Evolutionary conservation across 345 rosid genomes (phyloP), one percentile per base, ranked within the genome.

Genomic region (Lenwebbia sp.): DNA sequence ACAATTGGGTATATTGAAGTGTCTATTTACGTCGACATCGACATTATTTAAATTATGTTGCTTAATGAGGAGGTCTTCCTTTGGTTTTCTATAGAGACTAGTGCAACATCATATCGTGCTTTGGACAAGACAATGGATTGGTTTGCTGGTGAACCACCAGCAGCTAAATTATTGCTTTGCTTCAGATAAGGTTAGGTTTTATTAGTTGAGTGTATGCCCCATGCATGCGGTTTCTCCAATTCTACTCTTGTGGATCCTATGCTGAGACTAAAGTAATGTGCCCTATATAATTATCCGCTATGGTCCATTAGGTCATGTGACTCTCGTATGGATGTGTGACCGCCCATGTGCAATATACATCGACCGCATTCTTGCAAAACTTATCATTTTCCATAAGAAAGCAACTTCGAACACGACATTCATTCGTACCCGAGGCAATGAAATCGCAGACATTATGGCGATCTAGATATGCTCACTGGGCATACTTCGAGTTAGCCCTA

Each of bases 131-230:
- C 51, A 65, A 57, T 60, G 75, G 76, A 33, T 47, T 60, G 50
- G 52, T 60, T 40, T 84, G 70, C 70, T 44, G 85, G 74, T 84
- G 85, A 84, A 57, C 85, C 75, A 84, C 85, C 85, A 56, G n/a
- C 76, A 57, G 57, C 85, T 56, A 57, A 57, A 44, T 54, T 47
- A 37, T 57, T 50, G 23, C 26, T 53, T 49, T 83, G 47, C 57
- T 30, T 50, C 57, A 19, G 81, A 70, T 70, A 40, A 70, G 81
- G 47, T 70, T 70, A 70, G 81, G 81, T 70, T 70, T 70, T 70
- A 70, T 37, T 70, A 37, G 81, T 70, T 70, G 81, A 37, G 81
- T 37, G 81, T 70, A 70, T 70, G 47, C 81, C 81, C 81, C 81
- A 19, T 37, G 81, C 41, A 37, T 37, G 81, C 47, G 25, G 25